Conservation (phyloP, 768 basidiomycete genomes). For the Boletus rubropictus region DNA sequence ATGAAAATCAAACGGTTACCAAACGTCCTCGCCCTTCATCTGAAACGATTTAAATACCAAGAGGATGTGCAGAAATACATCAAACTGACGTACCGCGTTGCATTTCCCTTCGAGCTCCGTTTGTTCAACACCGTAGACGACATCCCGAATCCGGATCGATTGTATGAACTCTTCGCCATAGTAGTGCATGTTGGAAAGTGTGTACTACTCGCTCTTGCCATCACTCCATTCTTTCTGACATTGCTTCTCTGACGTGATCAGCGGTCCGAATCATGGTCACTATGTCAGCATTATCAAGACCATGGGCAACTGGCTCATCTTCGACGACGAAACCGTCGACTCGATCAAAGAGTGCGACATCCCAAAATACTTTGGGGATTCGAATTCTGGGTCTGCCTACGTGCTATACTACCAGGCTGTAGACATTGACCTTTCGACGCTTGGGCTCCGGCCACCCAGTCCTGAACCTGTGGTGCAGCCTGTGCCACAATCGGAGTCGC, state of each 20-base stretch:
- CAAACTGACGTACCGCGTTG: constrained; percentile 94
- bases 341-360: constrained; percentile 87
- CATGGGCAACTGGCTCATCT: constrained; percentile 79
- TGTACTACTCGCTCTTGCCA: constrained; percentile 33
- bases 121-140: constrained; percentile 98
- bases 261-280: constrained; percentile 98
- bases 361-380: constrained; percentile 91
- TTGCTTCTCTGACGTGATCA: constrained; percentile 29
- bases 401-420: constrained; percentile 95
- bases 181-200: constrained; percentile 99
- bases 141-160: constrained; percentile 80
- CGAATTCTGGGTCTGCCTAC: constrained; percentile 81
- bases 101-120: constrained; percentile 91
- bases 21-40: constrained; percentile 89
- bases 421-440: constrained; percentile 68
- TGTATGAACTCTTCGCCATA: constrained; percentile 93
- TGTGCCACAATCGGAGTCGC: constrained; percentile 12
- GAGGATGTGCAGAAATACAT: constrained; percentile 86
- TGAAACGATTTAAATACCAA: constrained; percentile 99
- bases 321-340: constrained; percentile 93
- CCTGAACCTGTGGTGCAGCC: constrained; percentile 18
- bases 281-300: constrained; percentile 94
- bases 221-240: constrained; percentile 9
- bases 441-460: constrained; percentile 53
- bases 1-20: constrained; percentile 99